Evolutionary conservation across 106 monocot species (phyloP), one percentile per base, ranked within the genome.

Genomic region (Dactylorhiza incarnata): DNA sequence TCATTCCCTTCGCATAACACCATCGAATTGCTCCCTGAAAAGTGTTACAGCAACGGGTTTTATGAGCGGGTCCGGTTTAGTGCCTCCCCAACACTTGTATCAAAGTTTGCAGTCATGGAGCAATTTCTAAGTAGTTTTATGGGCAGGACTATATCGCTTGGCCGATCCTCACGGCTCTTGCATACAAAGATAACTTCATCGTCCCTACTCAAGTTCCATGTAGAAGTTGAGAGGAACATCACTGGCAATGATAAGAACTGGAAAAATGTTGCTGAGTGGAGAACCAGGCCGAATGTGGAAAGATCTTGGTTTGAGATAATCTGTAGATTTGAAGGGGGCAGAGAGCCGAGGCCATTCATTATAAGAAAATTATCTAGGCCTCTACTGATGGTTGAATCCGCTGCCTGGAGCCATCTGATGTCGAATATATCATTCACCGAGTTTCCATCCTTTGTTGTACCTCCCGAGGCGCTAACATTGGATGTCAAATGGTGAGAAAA

Each of bases 351-450:
- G 59, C 89, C 80, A 50, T 43, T 85, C 5, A 1, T 48, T 20
- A 61, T 81, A 4, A 89, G 84, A 80, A 93, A 83, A 78, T 51
- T 91, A 47, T 84, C 70, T 52, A 86, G 76, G 62, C 81, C 80
- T 23, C 62, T 76, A 69, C 47, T 61, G 45, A n/a, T 58, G 17
- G 78, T 58, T 15, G 89, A 89, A 45, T 81, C 92, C 7, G 81
- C 74, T 24, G 73, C 87, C 5, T 94, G 89, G 91, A 89, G 89
- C 74, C 89, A 84, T 55, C 63, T 97, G 46, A 84, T 86, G 87
- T 89, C 89, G 22, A 95, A 95, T 56, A 54, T 91, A 68, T 95
- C 94, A 5, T 89, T 89, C 54, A 86, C 94, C 23, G 77, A 84
- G 74, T 85, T 95, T 45, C 73, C 73, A 10, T 84, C 83, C 29